Base-by-base conservation (phyloP, 2,329 filamentous ascomycete species). In the Alternaria rosae region DNA sequence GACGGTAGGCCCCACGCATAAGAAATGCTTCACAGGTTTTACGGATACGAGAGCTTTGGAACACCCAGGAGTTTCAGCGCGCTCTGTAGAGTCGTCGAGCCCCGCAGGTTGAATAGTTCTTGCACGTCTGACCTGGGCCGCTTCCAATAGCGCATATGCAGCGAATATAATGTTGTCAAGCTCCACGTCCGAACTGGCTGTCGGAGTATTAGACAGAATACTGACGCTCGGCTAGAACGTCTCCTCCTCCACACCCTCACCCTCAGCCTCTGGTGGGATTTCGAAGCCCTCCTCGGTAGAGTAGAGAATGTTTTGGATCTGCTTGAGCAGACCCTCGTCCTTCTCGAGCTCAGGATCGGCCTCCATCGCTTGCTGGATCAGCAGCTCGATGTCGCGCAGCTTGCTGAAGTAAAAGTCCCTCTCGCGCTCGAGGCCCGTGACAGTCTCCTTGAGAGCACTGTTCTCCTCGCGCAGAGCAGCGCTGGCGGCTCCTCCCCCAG, bases 361-460 rank as follows among this genome's bases (percentile, higher is more conserved):
- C 72, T 99, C 95, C 76, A 96, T 91, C 11, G 94, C 93, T 75
- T 92, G 91, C 84, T 99, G 95, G 57, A 99, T 88, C 73, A 99
- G 84, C 68, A 99, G 84, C 83, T 99, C 95, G 72, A 99, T 99
- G 78, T 99, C 95, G 62, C 95, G 88, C 68, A 99, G 86, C 85
- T 99, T 99, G 86, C 92, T 96, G 82, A 99, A 99, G 85, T 99
- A 99, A 80, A 99, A 99, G 80, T 99, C 95, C 52, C 95, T 88
- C 84, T 99, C 95, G 73, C 95, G 91, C 85, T 99, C 95, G 43
- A 99, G 85, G 1, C 95, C 95, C 12, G 88, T 86, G n/a, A 99
- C 94, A 0, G 93, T 97, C 84, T 98, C 94, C 86, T 97, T 97
- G 71, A 98, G 86, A 26, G 91, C 92, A 43, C 87, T 86, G 78